Conservation (phyloP, 2,329 filamentous ascomycete genomes). For the Metarhizium anisopliae region DNA sequence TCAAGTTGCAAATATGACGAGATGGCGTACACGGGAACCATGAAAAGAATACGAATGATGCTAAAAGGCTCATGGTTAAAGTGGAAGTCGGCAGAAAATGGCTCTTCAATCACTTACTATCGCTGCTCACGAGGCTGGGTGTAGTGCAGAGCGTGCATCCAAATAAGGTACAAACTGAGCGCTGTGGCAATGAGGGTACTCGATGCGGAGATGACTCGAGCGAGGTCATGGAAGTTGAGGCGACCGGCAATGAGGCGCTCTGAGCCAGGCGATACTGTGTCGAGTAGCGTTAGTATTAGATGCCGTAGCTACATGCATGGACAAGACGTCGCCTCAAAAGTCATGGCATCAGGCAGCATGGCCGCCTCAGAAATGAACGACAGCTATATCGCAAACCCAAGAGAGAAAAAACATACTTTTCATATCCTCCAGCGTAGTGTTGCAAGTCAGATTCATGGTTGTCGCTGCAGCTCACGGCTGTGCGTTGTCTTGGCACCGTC, state of each 20-base stretch:
- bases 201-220: slow-evolving; percentile 39
- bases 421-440: slow-evolving; percentile 34
- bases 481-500: not conserved
- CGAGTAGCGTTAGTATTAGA: not conserved
- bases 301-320: not conserved
- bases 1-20: slow-evolving; percentile 65
- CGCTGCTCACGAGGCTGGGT: slow-evolving; percentile 51
- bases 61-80: slow-evolving; percentile 27
- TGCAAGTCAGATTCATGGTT: slow-evolving; percentile 30
- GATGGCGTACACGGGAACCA: slow-evolving; percentile 74
- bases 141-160: slow-evolving; percentile 51
- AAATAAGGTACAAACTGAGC: slow-evolving; percentile 47
- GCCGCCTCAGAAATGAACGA: not conserved
- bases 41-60: slow-evolving; percentile 81
- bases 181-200: slow-evolving; percentile 41
- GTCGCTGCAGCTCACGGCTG: slow-evolving; percentile 2
- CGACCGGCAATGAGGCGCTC: slow-evolving; percentile 37
- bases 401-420: slow-evolving; percentile 24
- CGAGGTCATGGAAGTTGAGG: slow-evolving; percentile 46
- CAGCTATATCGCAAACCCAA: not conserved
- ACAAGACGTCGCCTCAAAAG: not conserved
- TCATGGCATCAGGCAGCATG: not conserved
- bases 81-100: not conserved
- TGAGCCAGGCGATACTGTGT: slow-evolving; percentile 31
- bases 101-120: slow-evolving; percentile 32